phyloP scores from a whole-genome alignment of 345 rosid species.

The Heritiera littoralis region DNA sequence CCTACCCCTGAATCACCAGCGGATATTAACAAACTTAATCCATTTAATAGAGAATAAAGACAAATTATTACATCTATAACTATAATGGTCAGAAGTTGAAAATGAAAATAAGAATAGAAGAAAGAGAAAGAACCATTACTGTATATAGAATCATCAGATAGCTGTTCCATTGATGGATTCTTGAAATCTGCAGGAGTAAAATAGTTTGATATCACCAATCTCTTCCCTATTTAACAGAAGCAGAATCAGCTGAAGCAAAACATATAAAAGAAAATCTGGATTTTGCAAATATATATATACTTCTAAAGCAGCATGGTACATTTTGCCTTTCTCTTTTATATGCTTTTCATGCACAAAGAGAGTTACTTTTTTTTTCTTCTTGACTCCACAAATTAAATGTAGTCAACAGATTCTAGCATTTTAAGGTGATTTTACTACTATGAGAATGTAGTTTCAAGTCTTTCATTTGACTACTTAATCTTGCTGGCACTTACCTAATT shows the following conservation, averaged over 20 bases:
- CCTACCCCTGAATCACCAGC: conserved; percentile 58
- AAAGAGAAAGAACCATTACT: conserved; percentile 27
- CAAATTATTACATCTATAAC: background rate
- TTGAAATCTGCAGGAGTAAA: conserved; percentile 37
- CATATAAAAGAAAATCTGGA: background rate
- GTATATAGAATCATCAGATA: conserved; percentile 35
- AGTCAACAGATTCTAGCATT: background rate
- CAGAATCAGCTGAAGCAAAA: conserved; percentile 6
- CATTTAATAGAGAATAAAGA: conserved; percentile 10
- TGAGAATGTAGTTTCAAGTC: background rate
- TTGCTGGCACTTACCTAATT: background rate
- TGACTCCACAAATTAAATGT: background rate
- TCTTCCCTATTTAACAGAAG: background rate
- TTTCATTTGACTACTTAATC: background rate
- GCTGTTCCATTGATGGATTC: conserved; percentile 36
- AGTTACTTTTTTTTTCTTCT: background rate
- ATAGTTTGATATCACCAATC: conserved; percentile 6
- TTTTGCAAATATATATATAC: background rate
- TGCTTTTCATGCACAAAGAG: background rate
- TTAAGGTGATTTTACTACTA: background rate
- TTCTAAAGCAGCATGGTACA: background rate
- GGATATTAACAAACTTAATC: conserved; percentile 21
- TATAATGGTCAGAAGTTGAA: background rate
- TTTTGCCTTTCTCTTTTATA: background rate
- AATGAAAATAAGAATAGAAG: too few species aligned